Percentiles rank a stretch among this genome's conserved stretches.
phyloP scores from a whole-genome alignment of 805 yeast species.

The Saccharomycopsis capsularis region DNA sequence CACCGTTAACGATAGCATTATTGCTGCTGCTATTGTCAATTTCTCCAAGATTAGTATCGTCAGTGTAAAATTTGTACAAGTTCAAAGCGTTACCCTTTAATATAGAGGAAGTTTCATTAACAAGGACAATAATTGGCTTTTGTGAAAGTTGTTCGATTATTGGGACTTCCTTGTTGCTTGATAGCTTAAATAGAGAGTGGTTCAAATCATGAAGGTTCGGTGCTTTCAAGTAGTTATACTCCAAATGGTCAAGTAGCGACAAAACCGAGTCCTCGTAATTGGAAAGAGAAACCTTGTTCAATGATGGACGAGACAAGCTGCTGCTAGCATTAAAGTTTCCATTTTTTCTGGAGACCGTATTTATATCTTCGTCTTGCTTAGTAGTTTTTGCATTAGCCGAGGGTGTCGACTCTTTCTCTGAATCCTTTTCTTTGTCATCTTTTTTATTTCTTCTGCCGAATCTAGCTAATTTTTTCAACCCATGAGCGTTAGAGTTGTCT shows the following conservation, averaged over 20 bases:
- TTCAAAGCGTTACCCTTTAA: slow-evolving; percentile 19
- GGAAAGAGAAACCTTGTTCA: not conserved
- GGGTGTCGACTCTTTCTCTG: not conserved
- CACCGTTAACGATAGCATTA: not conserved
- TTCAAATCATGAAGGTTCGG: not conserved
- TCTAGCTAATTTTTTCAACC: slow-evolving; percentile 14
- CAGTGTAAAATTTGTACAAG: slow-evolving; percentile 9
- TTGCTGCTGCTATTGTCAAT: too few relatives aligned
- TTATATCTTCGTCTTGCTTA: too few relatives aligned
- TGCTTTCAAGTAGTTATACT: slow-evolving; percentile 8
- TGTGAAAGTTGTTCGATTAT: slow-evolving; percentile 1
- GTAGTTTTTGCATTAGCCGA: not conserved
- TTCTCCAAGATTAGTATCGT: slow-evolving; percentile 1
- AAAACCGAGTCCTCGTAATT: slow-evolving; percentile 2
- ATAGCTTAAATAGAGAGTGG: not conserved
- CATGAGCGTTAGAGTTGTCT: not conserved
- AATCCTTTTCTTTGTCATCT: slow-evolving; percentile 7
- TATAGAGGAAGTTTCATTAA: slow-evolving; percentile 11
- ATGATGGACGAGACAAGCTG: not conserved
- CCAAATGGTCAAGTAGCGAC: slow-evolving; percentile 2
- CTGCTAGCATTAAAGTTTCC: not conserved
- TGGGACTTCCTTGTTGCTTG: slow-evolving; percentile 14
- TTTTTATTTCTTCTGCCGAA: slow-evolving; percentile 17
- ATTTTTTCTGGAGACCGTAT: too few relatives aligned
- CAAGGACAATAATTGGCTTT: slow-evolving; percentile 7